phyloP scores from a whole-genome alignment of 495 filamentous ascomycete species.

The Trichoderma erinaceum region DNA sequence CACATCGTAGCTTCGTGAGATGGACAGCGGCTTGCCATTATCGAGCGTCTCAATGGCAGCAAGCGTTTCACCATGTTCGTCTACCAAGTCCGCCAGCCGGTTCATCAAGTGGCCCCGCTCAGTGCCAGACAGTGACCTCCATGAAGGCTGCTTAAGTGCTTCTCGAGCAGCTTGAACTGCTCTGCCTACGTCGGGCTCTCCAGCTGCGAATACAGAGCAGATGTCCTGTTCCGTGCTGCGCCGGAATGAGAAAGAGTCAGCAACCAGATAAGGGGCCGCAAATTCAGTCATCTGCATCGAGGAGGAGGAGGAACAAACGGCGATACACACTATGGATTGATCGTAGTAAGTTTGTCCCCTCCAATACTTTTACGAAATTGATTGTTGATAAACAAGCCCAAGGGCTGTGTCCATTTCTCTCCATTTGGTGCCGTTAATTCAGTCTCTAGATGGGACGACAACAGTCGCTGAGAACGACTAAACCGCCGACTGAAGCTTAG shows the following conservation, averaged over 20 bases:
- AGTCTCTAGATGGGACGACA: background rate
- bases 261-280: background rate
- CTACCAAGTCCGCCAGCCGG: slow-evolving; percentile 69
- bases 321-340: slow-evolving; percentile 71
- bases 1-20: slow-evolving; percentile 67
- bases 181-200: slow-evolving; percentile 71
- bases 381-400: slow-evolving; percentile 95
- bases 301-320: slow-evolving; percentile 15
- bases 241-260: background rate
- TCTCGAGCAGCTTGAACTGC: slow-evolving; percentile 80
- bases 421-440: slow-evolving; percentile 90
- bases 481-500: background rate
- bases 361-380: slow-evolving; percentile 80
- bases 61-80: slow-evolving; percentile 65
- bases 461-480: background rate
- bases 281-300: slow-evolving; percentile 15
- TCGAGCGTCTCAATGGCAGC: slow-evolving; percentile 96
- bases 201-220: slow-evolving; percentile 76
- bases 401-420: slow-evolving; percentile 68
- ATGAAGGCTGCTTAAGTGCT: slow-evolving; percentile 78
- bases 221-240: slow-evolving; percentile 77
- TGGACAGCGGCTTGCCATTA: slow-evolving; percentile 83
- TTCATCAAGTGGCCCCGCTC: slow-evolving; percentile 73
- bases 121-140: slow-evolving; percentile 67
- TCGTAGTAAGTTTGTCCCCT: slow-evolving; percentile 67